Base-by-base conservation (phyloP, 2,329 filamentous ascomycete genomes). In the Colletotrichum salicis region DNA sequence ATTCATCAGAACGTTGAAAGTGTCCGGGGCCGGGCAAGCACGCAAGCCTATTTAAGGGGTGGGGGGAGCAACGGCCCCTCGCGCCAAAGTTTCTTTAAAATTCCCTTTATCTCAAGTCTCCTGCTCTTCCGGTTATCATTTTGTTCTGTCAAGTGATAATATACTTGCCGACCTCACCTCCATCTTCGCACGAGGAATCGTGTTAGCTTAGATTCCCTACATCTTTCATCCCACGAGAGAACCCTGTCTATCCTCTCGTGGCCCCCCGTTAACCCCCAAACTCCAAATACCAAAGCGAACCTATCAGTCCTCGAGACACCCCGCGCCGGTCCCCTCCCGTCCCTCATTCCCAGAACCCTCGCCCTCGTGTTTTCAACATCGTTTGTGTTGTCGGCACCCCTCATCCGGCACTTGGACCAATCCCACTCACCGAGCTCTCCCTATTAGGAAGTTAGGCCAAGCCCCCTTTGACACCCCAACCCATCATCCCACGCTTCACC, bases 401-500 rank as follows among this genome's bases (percentile, higher is more conserved):
- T 70, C 60, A 71, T 41, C 37, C 61, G 61, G 56, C 56, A 48
- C 31, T 37, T 60, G 63, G 51, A 56, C 73, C 73, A 74, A 73
- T 73, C 73, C 73, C 69, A 52, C 71, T 54, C 10, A 58, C 29
- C 72, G 59, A 60, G 48, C 54, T 24, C 59, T 55, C 73, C 72
- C 60, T 68, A 75, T 60, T 75, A 75, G 73, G 73, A 70, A 75
- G 65, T 74, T 70, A 35, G 62, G 57, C 64, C 70, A 72, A 74
- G 72, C 74, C 70, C 64, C 59, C 48, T 59, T 68, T 52, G 72
- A 64, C 56, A 68, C 66, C 70, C 60, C 64, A 55, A 64, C 54
- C 62, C 63, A 70, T 72, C 77, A 78, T 78, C 77, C 77, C 78
- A 75, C 75, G 73, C 64, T 69, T 67, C 78, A 80, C 82, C 81